Conservation (phyloP, 2,329 filamentous ascomycete genomes). For the Coniochaeta sp. region DNA sequence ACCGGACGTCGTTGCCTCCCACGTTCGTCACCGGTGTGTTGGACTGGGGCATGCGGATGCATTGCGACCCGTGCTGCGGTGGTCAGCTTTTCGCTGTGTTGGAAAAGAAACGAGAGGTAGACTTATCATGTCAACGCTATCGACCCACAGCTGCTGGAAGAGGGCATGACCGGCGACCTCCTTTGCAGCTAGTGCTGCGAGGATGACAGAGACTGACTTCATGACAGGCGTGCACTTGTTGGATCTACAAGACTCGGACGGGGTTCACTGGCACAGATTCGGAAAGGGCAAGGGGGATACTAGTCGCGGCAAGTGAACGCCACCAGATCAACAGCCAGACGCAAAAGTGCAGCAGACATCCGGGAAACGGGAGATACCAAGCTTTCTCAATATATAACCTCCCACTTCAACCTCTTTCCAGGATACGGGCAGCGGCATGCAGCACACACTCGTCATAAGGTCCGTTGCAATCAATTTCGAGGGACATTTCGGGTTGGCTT, state of each 20-base stretch:
- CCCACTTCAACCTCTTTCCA: background rate
- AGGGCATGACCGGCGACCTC: slow-evolving; percentile 37
- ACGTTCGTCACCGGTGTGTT: slow-evolving; percentile 41
- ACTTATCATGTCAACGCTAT: slow-evolving; percentile 32
- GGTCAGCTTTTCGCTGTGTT: background rate
- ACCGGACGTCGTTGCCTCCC: slow-evolving; percentile 28
- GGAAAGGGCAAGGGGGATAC: too few species aligned
- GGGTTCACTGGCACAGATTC: background rate
- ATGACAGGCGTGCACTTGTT: slow-evolving; percentile 16
- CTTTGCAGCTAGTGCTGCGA: slow-evolving; percentile 24
- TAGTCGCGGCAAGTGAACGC: background rate
- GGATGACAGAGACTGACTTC: slow-evolving; percentile 24
- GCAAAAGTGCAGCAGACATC: background rate
- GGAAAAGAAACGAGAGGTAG: background rate
- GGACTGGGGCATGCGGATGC: slow-evolving; percentile 33
- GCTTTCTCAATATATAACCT: background rate
- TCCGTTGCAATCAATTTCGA: background rate
- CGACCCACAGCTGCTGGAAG: slow-evolving; percentile 43
- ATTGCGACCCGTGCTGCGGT: slow-evolving; percentile 24
- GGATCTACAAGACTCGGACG: background rate
- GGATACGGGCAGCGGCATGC: background rate
- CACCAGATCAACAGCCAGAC: background rate
- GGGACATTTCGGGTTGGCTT: background rate
- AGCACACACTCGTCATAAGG: background rate
- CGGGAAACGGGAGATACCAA: background rate